phyloP scores from a whole-genome alignment of 495 filamentous ascomycete species.

The Hypoxylon rickii region DNA sequence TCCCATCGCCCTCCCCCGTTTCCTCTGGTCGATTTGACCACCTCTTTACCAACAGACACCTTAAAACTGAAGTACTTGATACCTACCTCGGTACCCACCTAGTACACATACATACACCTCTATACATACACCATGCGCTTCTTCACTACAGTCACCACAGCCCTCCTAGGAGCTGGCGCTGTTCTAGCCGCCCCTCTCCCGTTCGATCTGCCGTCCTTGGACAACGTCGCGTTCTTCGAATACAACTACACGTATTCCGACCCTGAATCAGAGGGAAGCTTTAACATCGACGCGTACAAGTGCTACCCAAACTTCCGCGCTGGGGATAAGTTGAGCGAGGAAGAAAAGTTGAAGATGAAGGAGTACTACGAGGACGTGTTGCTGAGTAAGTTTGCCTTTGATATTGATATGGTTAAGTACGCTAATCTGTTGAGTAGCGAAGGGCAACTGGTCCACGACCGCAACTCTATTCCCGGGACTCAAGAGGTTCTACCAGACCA shows the following conservation, averaged over 20 bases:
- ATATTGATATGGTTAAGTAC: not conserved
- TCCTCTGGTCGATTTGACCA: no score
- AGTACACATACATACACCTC: no score
- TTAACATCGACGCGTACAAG: not conserved
- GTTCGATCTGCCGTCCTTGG: not conserved
- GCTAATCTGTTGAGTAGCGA: not conserved
- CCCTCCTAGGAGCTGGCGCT: not conserved
- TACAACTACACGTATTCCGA: not conserved
- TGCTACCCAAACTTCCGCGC: not conserved
- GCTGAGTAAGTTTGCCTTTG: not conserved
- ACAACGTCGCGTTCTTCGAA: not conserved
- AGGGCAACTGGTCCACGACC: not conserved
- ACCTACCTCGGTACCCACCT: not conserved
- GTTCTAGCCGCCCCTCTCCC: not conserved
- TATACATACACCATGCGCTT: not conserved
- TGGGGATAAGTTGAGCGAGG: not conserved
- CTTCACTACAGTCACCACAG: not conserved
- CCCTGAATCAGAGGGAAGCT: not conserved
- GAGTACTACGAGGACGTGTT: not conserved
- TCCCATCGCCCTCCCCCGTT: no score
- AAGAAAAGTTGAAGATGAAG: not conserved
- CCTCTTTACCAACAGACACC: no score
- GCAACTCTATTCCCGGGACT: not conserved
- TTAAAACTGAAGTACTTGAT: no score
- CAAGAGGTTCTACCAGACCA: not conserved